These are phyloP conservation scores for Zygosaccharomyces bailii DNA, from an alignment of 805 yeast genomes.

Conservation along the genomic window DNA sequence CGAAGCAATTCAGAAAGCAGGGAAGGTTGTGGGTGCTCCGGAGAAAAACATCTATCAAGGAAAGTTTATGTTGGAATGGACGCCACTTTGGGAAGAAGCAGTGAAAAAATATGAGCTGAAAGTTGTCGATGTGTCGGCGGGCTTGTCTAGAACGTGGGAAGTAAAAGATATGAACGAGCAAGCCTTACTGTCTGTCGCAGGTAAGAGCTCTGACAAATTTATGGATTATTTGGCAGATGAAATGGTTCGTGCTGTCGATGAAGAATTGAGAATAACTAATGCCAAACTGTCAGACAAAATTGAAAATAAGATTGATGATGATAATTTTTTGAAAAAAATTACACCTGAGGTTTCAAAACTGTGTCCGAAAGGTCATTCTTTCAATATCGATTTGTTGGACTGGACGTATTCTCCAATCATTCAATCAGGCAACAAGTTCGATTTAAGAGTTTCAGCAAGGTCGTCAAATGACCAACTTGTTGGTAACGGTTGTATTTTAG, in stretches of 20 bases:
- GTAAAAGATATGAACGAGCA: slow-evolving; percentile 78
- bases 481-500: slow-evolving; percentile 73
- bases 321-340: slow-evolving; percentile 56
- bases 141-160: slow-evolving; percentile 59
- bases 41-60: slow-evolving; percentile 78
- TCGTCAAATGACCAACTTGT: slow-evolving; percentile 61
- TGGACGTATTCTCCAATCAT: slow-evolving; percentile 93
- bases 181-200: slow-evolving; percentile 59
- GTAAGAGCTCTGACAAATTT: slow-evolving; percentile 72
- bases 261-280: slow-evolving; percentile 74
- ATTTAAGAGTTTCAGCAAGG: slow-evolving; percentile 77
- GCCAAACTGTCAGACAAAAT: slow-evolving; percentile 67
- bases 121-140: slow-evolving; percentile 50
- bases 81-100: slow-evolving; percentile 38
- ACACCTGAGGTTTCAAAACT: slow-evolving; percentile 44
- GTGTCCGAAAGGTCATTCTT: slow-evolving; percentile 50
- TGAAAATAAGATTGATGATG: slow-evolving; percentile 78
- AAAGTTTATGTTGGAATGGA: slow-evolving; percentile 82
- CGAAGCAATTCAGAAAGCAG: slow-evolving; percentile 42
- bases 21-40: slow-evolving; percentile 60
- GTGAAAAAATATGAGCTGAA: slow-evolving; percentile 41
- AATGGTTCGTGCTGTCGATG: slow-evolving; percentile 83
- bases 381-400: slow-evolving; percentile 73
- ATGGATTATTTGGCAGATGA: slow-evolving; percentile 83
- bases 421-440: slow-evolving; percentile 84